These are phyloP conservation scores for Lachnellula subtilissima DNA, from an alignment of 2,329 filamentous ascomycete species.

Conservation along the genomic window DNA sequence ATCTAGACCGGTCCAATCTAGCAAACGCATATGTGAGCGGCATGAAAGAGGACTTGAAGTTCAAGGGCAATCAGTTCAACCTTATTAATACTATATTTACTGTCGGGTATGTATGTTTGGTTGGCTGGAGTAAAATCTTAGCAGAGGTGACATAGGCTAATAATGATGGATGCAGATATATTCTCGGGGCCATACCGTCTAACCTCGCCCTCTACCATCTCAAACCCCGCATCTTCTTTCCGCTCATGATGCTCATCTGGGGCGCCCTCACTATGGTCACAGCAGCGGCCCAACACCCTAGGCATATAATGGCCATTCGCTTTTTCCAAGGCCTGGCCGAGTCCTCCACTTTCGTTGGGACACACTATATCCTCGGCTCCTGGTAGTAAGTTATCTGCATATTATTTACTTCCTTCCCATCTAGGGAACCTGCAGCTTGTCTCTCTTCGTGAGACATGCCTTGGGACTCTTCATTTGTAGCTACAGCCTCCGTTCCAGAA, in stretches of 20 bases:
- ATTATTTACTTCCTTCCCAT: too few species aligned
- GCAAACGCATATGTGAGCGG: constrained; percentile 52
- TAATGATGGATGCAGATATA: constrained; percentile 32
- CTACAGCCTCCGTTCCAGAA: too few species aligned
- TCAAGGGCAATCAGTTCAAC: constrained; percentile 46
- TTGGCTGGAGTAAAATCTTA: neutral
- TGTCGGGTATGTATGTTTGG: constrained; percentile 20
- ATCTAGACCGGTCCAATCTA: constrained; percentile 47
- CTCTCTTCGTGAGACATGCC: too few species aligned
- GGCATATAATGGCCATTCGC: constrained; percentile 55
- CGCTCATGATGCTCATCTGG: constrained; percentile 60
- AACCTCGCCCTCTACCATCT: constrained; percentile 60
- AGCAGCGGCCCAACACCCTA: constrained; percentile 45
- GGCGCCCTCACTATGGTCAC: constrained; percentile 59
- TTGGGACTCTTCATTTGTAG: too few species aligned
- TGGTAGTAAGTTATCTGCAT: constrained; percentile 42
- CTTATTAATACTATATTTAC: constrained; percentile 47
- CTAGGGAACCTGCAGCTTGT: too few species aligned
- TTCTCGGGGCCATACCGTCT: constrained; percentile 55
- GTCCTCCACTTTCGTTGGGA: constrained; percentile 51
- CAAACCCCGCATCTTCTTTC: constrained; percentile 59
- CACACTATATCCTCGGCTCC: constrained; percentile 55
- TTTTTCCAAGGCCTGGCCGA: constrained; percentile 53
- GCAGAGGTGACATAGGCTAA: neutral
- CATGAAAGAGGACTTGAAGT: constrained; percentile 47